Base-by-base conservation (phyloP, 2,329 filamentous ascomycete species). In the Sporothrix inflata region DNA sequence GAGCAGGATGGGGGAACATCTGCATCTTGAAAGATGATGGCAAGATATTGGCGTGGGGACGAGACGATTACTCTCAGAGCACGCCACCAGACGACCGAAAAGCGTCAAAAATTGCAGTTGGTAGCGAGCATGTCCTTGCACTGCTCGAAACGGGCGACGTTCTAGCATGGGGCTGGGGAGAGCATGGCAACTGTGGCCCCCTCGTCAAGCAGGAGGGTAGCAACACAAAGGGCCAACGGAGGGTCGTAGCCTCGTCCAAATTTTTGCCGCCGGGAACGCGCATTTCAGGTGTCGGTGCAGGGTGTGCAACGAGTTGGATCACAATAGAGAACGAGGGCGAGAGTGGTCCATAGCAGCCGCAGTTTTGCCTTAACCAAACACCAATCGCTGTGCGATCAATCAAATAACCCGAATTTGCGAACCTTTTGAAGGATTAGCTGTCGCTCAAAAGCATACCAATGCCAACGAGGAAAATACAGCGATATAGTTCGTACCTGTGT, bases 161-260 rank as follows among this genome's bases (percentile, higher is more conserved):
- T 1, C 82, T 97, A 66, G 88, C 93, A 1, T 98, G 95, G 94
- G 96, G 96, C 24, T 99, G 96, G 96, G 94, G 94, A 1, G 95
- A 98, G 81, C 96, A 99, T 82, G 96, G 96, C 1, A 99, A 99
- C 79, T 99, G 96, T 80, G 96, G 96, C 3, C 88, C 89, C 47
- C 24, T 53, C 4, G 47, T 53, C 27, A 75, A 73, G 24, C 30
- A 84, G 87, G 14, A 88, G 89, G 74, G 86, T 74, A 89, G 92
- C 80, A 89, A 92, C 80, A 89, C 94, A 61, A 91, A 90, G 75
- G 91, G 87, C 11, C 85, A 85, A 73, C 93, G 87, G 85, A 94
- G 91, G 78, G 82, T 88, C 73, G 87, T 97, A 78, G 86, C 86
- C 27, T 87, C 89, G 61, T 83, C 84, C 69, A 85, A 85, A 75